Percentiles rank a stretch among this genome's conserved stretches.
These are phyloP conservation scores for Usnea hakonensis DNA, from an alignment of 495 filamentous ascomycete species.

Conservation along the genomic window DNA sequence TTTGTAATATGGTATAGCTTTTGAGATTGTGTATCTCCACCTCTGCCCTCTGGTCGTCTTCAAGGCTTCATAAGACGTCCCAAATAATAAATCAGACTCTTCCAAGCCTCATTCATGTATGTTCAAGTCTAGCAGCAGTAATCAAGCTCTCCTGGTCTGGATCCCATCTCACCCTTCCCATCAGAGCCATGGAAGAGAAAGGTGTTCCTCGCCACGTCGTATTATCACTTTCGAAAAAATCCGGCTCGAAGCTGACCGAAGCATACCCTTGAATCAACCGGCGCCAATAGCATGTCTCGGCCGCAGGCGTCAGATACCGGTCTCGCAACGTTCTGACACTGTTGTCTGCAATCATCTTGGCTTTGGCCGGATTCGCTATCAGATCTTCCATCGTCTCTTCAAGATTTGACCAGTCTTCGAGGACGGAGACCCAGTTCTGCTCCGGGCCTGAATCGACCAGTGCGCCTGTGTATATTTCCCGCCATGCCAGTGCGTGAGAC, in stretches of 20 bases:
- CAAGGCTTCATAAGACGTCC: background rate
- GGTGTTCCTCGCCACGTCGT: slow-evolving; percentile 29
- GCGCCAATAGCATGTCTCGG: slow-evolving; percentile 56
- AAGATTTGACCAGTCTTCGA: slow-evolving; percentile 47
- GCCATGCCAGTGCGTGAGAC: slow-evolving; percentile 36
- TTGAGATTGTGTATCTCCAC: too few species aligned
- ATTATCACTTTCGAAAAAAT: slow-evolving; percentile 30
- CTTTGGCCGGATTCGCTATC: slow-evolving; percentile 40
- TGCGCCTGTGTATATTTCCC: slow-evolving; percentile 36
- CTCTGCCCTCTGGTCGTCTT: background rate
- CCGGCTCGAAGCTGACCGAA: slow-evolving; percentile 38
- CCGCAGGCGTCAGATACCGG: slow-evolving; percentile 53
- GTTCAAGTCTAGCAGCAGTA: background rate
- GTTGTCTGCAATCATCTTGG: slow-evolving; percentile 50
- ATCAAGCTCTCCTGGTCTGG: background rate
- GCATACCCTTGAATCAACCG: slow-evolving; percentile 44
- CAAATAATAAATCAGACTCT: background rate
- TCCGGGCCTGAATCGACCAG: slow-evolving; percentile 41
- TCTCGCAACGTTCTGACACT: slow-evolving; percentile 47
- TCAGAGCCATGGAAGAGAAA: slow-evolving; percentile 32
- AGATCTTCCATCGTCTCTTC: slow-evolving; percentile 44
- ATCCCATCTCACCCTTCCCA: slow-evolving; percentile 18
- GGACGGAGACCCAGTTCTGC: slow-evolving; percentile 54
- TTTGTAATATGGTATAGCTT: background rate
- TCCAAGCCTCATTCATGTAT: background rate